Evolutionary conservation across 495 filamentous ascomycete species (phyloP), one percentile per base, ranked within the genome.

Genomic region (Diplogelasinospora grovesii): DNA sequence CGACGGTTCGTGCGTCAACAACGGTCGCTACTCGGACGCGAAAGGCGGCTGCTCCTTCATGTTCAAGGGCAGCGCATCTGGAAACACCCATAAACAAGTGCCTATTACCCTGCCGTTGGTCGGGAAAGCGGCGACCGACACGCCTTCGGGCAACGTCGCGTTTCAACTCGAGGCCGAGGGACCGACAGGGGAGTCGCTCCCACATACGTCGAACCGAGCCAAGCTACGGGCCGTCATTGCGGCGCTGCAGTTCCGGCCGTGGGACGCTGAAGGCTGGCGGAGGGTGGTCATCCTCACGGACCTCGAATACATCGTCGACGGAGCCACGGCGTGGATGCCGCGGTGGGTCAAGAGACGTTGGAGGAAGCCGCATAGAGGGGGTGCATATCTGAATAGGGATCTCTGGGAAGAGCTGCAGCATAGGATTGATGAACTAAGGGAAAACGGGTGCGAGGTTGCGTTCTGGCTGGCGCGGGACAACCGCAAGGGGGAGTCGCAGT

Each of bases 231-330:
- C 70, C 4, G 66, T 63, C 1, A 64, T 68, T 25, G 61, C 59
- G 9, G 70, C 57, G 11, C 51, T 71, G 21, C 45, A 63, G 26
- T 60, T 61, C 39, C 49, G 61, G 4, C 40, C 40, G 26, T 70
- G 68, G 68, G 39, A 42, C 24, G 45, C 42, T 16, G 68, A 70
- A 47, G 62, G 64, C 1, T 68, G 61, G 54, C 47, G 49, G 15
- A 46, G 60, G 0, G 45, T 77, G 3, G 61, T 74, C 5, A 50
- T 77, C 24, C 61, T 65, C 30, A 66, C 68, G 0, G 68, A 76
- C 39, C 68, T 67, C 2, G 59, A 63, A 38, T 74, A 74, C 35
- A 48, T 75, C 1, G 62, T 61, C 21, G 44, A 52, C 14, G 63
- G 68, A 5, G 56, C 66, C 9, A 71, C 66, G 3, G 45, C 56